Evolutionary conservation across 192 early-diverging fungal genomes (phyloP).

Genomic region (Backusella mclennaniae): DNA sequence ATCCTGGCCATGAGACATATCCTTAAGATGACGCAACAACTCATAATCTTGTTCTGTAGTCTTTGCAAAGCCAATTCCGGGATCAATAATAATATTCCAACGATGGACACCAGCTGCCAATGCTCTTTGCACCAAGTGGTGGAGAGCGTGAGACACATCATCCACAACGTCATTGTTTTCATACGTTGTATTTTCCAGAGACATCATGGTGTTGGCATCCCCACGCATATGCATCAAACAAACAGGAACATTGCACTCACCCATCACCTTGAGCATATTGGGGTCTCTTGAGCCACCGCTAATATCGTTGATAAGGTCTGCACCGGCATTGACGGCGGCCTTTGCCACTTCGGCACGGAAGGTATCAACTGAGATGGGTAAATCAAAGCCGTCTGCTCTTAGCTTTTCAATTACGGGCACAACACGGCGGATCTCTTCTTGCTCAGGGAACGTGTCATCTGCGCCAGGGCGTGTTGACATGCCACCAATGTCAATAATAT

Average conservation of each 20-base stretch:
- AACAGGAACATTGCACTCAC: slow-evolving; percentile 75
- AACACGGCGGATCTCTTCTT: slow-evolving; percentile 80
- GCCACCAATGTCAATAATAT: slow-evolving; percentile 96
- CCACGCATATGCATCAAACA: slow-evolving; percentile 99
- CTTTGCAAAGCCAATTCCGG: slow-evolving; percentile 98
- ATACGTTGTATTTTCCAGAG: slow-evolving; percentile 73
- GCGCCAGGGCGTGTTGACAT: slow-evolving; percentile 90
- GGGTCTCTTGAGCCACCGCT: slow-evolving; percentile 82
- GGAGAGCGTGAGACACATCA: slow-evolving; percentile 71
- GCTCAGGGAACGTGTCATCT: slow-evolving; percentile 66
- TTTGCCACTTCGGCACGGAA: slow-evolving; percentile 83
- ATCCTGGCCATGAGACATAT: slow-evolving; percentile 49
- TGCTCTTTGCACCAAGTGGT: slow-evolving; percentile 63
- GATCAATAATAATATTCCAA: slow-evolving; percentile 98
- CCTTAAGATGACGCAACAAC: slow-evolving; percentile 70
- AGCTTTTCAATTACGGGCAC: slow-evolving; percentile 84
- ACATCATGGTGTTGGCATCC: slow-evolving; percentile 81
- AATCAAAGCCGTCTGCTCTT: slow-evolving; percentile 53
- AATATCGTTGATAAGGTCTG: slow-evolving; percentile 94
- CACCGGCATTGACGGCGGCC: slow-evolving; percentile 86
- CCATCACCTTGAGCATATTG: slow-evolving; percentile 77
- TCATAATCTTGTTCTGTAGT: slow-evolving; percentile 83
- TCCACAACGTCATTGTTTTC: slow-evolving; percentile 66
- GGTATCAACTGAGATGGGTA: slow-evolving; percentile 94
- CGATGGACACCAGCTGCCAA: slow-evolving; percentile 79